These are phyloP conservation scores for Lachnum nothofagi DNA, from an alignment of 2,329 filamentous ascomycete genomes.

Conservation along the genomic window DNA sequence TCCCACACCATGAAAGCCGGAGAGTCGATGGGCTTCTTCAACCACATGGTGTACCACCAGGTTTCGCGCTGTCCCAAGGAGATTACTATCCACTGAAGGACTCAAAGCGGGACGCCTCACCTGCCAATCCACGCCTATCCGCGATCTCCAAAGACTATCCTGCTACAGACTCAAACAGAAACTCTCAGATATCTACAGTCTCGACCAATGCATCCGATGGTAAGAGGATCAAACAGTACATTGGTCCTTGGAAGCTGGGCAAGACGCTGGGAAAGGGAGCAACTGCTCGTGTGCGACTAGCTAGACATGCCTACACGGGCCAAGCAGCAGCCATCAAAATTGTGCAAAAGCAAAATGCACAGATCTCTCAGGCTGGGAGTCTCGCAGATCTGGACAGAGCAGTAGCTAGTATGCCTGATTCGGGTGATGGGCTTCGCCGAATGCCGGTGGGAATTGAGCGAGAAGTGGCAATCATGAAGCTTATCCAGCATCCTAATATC, in stretches of 20 bases:
- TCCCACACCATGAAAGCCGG: constrained; percentile 27
- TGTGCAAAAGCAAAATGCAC: constrained; percentile 75
- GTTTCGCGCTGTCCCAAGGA: constrained; percentile 11
- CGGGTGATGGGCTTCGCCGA: constrained; percentile 56
- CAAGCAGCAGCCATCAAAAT: constrained; percentile 93
- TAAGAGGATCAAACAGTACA: constrained; percentile 57
- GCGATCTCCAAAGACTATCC: constrained; percentile 32
- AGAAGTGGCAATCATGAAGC: constrained; percentile 94
- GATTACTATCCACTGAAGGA: constrained; percentile 10
- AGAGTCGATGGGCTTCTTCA: constrained; percentile 20
- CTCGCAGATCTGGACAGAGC: constrained; percentile 75
- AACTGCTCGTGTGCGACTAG: constrained; percentile 80
- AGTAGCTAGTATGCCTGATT: constrained; percentile 53
- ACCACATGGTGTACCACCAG: constrained; percentile 8
- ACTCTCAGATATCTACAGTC: constrained; percentile 37
- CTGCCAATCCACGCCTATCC: constrained; percentile 32
- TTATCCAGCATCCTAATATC: constrained; percentile 91
- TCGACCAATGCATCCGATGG: constrained; percentile 34
- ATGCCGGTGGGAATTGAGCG: constrained; percentile 88
- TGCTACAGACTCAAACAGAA: constrained; percentile 33
- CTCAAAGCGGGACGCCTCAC: constrained; percentile 23
- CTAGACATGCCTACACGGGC: constrained; percentile 71
- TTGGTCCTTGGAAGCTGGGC: constrained; percentile 91
- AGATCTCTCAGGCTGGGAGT: constrained; percentile 78
- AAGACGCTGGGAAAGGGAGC: constrained; percentile 85